Conservation (phyloP, 2,329 filamentous ascomycete species). For the Colletotrichum somersetense region DNA sequence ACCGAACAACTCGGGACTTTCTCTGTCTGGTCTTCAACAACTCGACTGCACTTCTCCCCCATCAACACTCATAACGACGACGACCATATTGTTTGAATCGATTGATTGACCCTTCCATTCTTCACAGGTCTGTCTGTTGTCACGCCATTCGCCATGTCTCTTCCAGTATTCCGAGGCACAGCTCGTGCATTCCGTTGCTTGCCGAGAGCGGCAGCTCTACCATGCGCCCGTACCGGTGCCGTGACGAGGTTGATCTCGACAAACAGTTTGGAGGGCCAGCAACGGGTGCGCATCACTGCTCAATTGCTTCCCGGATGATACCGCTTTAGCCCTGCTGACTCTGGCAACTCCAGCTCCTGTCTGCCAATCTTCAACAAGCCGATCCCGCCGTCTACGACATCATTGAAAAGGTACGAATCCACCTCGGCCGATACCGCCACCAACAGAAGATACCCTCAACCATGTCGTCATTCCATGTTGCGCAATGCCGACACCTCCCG, state of each 20-base stretch:
- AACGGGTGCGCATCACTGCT: conserved; percentile 62
- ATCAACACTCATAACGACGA: background rate
- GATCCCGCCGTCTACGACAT: conserved; percentile 91
- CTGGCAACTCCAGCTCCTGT: conserved; percentile 74
- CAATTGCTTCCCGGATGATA: conserved; percentile 31
- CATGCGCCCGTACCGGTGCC: conserved; percentile 24
- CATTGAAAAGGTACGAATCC: conserved; percentile 80
- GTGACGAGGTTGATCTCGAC: conserved; percentile 60
- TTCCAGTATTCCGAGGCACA: conserved; percentile 61
- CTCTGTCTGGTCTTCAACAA: background rate
- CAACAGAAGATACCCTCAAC: background rate
- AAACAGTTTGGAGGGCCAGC: conserved; percentile 66
- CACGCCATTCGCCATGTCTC: conserved; percentile 57
- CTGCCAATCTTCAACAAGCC: conserved; percentile 82
- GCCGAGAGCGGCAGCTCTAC: conserved; percentile 47
- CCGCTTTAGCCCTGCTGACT: conserved; percentile 1
- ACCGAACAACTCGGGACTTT: background rate
- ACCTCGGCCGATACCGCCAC: background rate
- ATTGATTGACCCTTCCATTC: background rate
- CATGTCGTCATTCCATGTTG: background rate
- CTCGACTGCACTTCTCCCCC: background rate
- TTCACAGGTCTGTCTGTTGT: background rate
- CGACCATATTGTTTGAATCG: background rate
- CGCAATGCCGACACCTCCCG: background rate
- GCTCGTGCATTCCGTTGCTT: conserved; percentile 61